Conservation (phyloP, 1,139 yeast genomes). For the Debaryomyces udenii region DNA sequence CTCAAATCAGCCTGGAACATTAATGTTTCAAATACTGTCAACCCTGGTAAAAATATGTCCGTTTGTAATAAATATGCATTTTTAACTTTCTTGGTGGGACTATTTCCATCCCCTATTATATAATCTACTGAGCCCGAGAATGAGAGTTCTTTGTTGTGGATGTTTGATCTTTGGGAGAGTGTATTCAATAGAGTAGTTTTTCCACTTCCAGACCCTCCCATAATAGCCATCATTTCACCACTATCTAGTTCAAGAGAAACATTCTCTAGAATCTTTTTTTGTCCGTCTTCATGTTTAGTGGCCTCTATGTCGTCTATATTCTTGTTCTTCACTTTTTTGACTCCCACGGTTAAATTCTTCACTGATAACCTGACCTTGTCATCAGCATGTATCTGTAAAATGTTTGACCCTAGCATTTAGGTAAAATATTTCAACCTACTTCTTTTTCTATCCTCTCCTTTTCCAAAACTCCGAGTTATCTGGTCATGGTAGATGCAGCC, state of each 20-base stretch:
- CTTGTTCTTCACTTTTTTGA: conserved; percentile 17
- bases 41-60: conserved; percentile 69
- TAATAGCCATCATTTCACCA: conserved; percentile 64
- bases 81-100: conserved; percentile 28
- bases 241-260: conserved; percentile 58
- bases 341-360: conserved; percentile 34
- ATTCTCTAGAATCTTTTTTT: conserved; percentile 34
- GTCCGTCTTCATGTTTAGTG: conserved; percentile 6
- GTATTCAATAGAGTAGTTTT: conserved; percentile 80
- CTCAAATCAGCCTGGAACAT: conserved; percentile 71
- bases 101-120: conserved; percentile 15
- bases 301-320: conserved; percentile 12
- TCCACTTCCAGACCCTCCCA: conserved; percentile 89
- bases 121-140: conserved; percentile 37
- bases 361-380: conserved; percentile 35
- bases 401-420: conserved; percentile 12
- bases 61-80: conserved; percentile 79
- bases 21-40: conserved; percentile 73
- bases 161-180: conserved; percentile 61
- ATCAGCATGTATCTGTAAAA: conserved; percentile 23
- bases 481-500: too few species aligned
- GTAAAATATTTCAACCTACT: too few species aligned
- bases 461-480: too few species aligned
- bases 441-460: too few species aligned
- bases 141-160: conserved; percentile 30